phyloP scores from a whole-genome alignment of 768 basidiomycete species.

The Rhodotorula babjevae region DNA sequence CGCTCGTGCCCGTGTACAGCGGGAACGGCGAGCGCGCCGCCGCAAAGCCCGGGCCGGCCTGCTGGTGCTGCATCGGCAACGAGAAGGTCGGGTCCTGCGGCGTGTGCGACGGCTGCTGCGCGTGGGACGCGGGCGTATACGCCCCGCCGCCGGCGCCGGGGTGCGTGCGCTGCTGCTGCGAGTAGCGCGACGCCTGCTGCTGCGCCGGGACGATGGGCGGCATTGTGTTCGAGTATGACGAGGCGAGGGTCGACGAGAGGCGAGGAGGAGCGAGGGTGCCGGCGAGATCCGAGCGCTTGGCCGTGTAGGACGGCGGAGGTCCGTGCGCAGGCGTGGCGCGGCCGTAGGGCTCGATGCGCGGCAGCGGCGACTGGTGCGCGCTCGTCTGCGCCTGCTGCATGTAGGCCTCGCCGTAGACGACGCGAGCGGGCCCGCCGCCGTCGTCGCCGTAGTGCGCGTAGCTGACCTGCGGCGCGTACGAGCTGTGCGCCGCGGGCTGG shows the following conservation, averaged over 20 bases:
- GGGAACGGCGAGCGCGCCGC: not conserved
- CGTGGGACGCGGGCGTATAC: not conserved
- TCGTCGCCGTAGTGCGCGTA: too few species aligned
- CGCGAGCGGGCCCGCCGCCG: too few species aligned
- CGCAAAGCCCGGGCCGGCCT: not conserved
- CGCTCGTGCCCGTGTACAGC: not conserved
- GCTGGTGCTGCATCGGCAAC: not conserved
- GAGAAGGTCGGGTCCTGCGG: slow-evolving; percentile 2
- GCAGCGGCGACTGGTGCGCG: too few species aligned
- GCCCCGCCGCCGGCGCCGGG: too few species aligned
- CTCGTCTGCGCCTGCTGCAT: not conserved
- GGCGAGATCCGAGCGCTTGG: not conserved
- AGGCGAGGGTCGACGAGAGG: not conserved
- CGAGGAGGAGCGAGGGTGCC: not conserved
- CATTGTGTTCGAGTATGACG: not conserved
- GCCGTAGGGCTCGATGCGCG: too few species aligned
- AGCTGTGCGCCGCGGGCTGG: too few species aligned
- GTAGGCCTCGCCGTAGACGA: too few species aligned
- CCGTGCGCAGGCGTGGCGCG: not conserved
- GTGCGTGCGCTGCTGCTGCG: too few species aligned
- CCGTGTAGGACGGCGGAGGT: not conserved
- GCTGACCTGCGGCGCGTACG: too few species aligned
- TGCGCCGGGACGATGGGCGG: too few species aligned
- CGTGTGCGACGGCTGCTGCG: too few species aligned
- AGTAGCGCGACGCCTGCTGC: not conserved